phyloP scores from a whole-genome alignment of 192 early-diverging fungal species.

The Coemansia reversa region DNA sequence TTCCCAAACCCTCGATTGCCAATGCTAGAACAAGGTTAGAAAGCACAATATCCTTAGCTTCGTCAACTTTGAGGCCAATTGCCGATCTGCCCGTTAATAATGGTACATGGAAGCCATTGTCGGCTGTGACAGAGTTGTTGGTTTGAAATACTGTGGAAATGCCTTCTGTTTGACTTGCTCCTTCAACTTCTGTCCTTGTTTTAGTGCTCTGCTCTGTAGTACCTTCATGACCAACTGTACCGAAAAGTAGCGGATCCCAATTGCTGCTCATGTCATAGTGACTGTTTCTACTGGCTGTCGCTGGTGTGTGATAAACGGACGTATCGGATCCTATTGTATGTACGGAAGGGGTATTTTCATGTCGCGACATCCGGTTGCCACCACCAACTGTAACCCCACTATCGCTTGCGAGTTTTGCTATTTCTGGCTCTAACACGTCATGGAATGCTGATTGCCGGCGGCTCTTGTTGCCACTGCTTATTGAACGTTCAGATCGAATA shows the following conservation, averaged over 20 bases:
- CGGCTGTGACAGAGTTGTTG: not conserved
- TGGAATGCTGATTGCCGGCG: slow-evolving; percentile 14
- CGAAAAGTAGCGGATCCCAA: not conserved
- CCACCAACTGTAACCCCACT: not conserved
- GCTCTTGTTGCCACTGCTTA: not conserved
- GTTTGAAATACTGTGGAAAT: not conserved
- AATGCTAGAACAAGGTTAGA: slow-evolving; percentile 39
- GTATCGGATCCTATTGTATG: not conserved
- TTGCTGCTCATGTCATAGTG: not conserved
- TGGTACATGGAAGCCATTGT: not conserved
- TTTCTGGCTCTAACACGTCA: slow-evolving; percentile 22
- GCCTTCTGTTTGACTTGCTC: not conserved
- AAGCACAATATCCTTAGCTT: slow-evolving; percentile 35
- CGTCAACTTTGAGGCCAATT: not conserved
- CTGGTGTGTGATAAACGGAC: too few relatives aligned
- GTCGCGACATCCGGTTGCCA: not conserved
- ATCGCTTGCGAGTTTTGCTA: slow-evolving; percentile 22
- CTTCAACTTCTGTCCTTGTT: not conserved
- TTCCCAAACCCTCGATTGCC: slow-evolving; percentile 48
- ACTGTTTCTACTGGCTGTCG: too few relatives aligned
- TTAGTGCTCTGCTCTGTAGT: not conserved
- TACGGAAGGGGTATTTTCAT: not conserved
- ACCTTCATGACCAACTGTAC: not conserved
- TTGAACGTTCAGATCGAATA: not conserved
- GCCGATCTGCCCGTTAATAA: not conserved